phyloP scores from a whole-genome alignment of 2,329 filamentous ascomycete genomes.

The Cryphonectria nitschkei region DNA sequence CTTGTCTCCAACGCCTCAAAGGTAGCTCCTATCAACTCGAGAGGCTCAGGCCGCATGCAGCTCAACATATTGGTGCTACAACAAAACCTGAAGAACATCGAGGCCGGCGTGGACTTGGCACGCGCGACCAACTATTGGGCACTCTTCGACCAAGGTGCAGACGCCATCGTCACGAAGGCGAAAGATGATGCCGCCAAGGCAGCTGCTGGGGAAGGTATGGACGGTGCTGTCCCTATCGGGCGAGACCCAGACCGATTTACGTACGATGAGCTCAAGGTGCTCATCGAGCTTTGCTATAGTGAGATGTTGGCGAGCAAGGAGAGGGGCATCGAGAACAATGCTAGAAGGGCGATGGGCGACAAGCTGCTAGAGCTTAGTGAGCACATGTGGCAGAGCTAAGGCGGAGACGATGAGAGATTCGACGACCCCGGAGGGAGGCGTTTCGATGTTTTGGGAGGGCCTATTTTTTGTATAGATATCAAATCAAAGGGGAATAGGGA shows the following conservation, averaged over 20 bases:
- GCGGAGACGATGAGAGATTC: neutral
- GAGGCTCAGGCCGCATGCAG: conserved; percentile 85
- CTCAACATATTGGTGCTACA: conserved; percentile 94
- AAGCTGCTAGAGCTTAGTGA: conserved; percentile 72
- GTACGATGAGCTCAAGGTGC: conserved; percentile 68
- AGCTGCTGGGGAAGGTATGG: conserved; percentile 39
- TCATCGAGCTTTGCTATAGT: conserved; percentile 70
- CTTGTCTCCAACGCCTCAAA: conserved; percentile 73
- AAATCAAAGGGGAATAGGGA: neutral
- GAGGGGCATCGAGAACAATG: conserved; percentile 68
- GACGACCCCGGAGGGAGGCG: neutral
- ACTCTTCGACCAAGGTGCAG: conserved; percentile 67
- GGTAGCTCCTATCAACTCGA: conserved; percentile 80
- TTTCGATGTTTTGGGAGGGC: neutral
- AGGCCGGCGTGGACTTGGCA: conserved; percentile 67
- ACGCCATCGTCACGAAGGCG: conserved; percentile 66
- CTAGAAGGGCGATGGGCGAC: conserved; percentile 71
- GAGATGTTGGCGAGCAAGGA: conserved; percentile 68
- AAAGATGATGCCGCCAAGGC: conserved; percentile 49
- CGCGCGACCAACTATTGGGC: conserved; percentile 70
- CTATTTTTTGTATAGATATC: neutral
- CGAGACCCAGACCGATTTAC: conserved; percentile 54
- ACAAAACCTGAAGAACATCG: conserved; percentile 95
- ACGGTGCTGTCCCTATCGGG: conserved; percentile 30
- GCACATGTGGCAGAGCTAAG: conserved; percentile 67